Percentiles rank a stretch among this genome's conserved stretches.
phyloP scores from a whole-genome alignment of 208 protist species.

The Angomonas desouzai region DNA sequence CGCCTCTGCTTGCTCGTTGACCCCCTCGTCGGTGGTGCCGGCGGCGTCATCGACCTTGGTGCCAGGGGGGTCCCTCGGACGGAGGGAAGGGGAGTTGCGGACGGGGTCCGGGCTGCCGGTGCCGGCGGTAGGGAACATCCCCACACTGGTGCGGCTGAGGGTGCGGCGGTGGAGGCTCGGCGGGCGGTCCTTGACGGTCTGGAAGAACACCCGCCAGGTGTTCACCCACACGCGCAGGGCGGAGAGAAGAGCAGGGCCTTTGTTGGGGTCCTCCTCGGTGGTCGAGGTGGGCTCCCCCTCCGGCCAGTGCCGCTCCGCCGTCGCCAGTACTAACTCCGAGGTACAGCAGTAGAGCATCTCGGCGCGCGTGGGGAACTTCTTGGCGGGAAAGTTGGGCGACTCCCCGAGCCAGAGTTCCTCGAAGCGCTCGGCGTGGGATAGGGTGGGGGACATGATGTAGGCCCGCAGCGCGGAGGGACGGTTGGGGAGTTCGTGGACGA shows the following conservation, averaged over 20 bases:
- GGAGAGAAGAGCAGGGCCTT: slow-evolving; percentile 12
- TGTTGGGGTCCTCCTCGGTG: background rate
- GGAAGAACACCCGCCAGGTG: slow-evolving; percentile 54
- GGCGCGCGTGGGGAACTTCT: slow-evolving; percentile 70
- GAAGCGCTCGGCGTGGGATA: slow-evolving; percentile 75
- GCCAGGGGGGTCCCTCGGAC: slow-evolving; percentile 5
- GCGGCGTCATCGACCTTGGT: background rate
- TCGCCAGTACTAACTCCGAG: slow-evolving; percentile 49
- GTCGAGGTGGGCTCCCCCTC: slow-evolving; percentile 6
- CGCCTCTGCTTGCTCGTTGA: slow-evolving; percentile 23
- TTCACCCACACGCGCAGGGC: slow-evolving; percentile 47
- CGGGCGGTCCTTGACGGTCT: slow-evolving; percentile 29
- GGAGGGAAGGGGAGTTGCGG: slow-evolving; percentile 7
- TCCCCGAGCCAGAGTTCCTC: slow-evolving; percentile 63
- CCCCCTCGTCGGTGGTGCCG: slow-evolving; percentile 19
- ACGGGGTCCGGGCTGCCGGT: slow-evolving; percentile 4
- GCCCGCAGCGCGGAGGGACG: slow-evolving; percentile 42
- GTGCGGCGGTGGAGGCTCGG: slow-evolving; percentile 15
- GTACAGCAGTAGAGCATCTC: slow-evolving; percentile 73
- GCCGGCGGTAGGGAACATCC: background rate
- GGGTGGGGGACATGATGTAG: slow-evolving; percentile 38
- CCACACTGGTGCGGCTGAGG: slow-evolving; percentile 12
- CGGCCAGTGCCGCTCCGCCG: slow-evolving; percentile 57
- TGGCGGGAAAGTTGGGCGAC: slow-evolving; percentile 20
- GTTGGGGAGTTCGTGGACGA: slow-evolving; percentile 42